Base-by-base conservation (phyloP, 352 stramenopile genomes). In the Globisporangium perplexum region DNA sequence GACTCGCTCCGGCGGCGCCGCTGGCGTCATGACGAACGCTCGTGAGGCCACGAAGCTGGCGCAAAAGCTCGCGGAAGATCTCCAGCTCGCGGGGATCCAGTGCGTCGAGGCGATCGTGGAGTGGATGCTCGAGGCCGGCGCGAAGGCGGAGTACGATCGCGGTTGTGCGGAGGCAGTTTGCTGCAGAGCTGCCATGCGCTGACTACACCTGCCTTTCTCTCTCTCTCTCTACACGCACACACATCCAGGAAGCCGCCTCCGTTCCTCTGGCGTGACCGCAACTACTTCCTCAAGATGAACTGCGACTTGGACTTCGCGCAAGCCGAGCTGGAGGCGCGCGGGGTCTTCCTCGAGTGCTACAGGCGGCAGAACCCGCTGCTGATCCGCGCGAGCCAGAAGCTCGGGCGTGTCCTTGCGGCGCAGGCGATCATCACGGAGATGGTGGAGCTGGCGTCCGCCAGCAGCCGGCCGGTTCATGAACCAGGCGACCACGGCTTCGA, bases 231-330 rank as follows among this genome's bases (percentile, higher is more conserved):
- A n/a, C 47, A 24, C 33, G 5, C 17, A 6, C 36, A 26, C 51
- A 7, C 51, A 38, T 51, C 44, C 55, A 88, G 74, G 38, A 80
- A 69, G 45, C 78, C 81, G 15, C 78, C 81, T 24, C 59, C 71
- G 35, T 92, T 92, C 49, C 35, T 88, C 33, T 92, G 78, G 81
- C 73, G 78, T 4, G 78, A 77, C 0, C 68, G 66, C 38, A 86
- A 92, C 41, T 92, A 90, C 57, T 90, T 90, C 26, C 24, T 83
- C 8, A 89, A 90, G 47, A 88, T 90, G 78, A 45, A 71, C 22
- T 67, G 33, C 26, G 81, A 90, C 60, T 57, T 92, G 39, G 76
- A 88, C 57, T 92, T 90, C 61, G 78, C 74, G 10, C 69, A 77
- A 38, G 33, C 63, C 7, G 78, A 84, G 50, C 51, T 89, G 3